Conservation (phyloP, 2,329 filamentous ascomycete species). For the Rhynchosporium secalis region DNA sequence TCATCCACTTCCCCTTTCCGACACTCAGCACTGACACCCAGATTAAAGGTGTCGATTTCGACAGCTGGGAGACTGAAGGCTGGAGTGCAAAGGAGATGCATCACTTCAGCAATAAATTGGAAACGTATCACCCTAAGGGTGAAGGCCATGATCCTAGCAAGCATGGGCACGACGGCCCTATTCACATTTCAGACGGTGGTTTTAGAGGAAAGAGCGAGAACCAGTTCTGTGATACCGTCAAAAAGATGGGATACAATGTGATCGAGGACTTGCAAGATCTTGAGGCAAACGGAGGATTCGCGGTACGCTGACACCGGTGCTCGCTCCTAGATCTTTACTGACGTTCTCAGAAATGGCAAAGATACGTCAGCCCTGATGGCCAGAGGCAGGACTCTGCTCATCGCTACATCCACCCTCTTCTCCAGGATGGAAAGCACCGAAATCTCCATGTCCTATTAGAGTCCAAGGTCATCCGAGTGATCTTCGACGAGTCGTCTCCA, state of each 20-base stretch:
- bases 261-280: slow-evolving; percentile 56
- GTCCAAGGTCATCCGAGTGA: slow-evolving; percentile 54
- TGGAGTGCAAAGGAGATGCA: slow-evolving; percentile 54
- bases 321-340: slow-evolving; percentile 20
- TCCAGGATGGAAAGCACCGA: slow-evolving; percentile 50
- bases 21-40: background rate
- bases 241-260: slow-evolving; percentile 51
- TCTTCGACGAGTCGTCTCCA: slow-evolving; percentile 50
- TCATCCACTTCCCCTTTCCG: slow-evolving; percentile 34
- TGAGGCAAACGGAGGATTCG: slow-evolving; percentile 42
- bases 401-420: slow-evolving; percentile 53
- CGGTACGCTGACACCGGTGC: slow-evolving; percentile 28
- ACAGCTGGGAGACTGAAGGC: slow-evolving; percentile 53
- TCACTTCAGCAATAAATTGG: slow-evolving; percentile 56
- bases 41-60: slow-evolving; percentile 28
- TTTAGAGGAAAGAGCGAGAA: slow-evolving; percentile 47
- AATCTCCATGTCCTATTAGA: slow-evolving; percentile 62
- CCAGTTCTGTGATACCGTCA: slow-evolving; percentile 51
- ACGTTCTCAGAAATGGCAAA: slow-evolving; percentile 43
- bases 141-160: slow-evolving; percentile 28
- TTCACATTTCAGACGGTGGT: slow-evolving; percentile 54
- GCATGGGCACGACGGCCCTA: slow-evolving; percentile 57
- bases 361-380: slow-evolving; percentile 53
- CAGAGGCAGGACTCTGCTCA: slow-evolving; percentile 59
- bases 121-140: slow-evolving; percentile 49